Percentiles rank a stretch among this genome's conserved stretches.
Evolutionary conservation across 345 rosid species (phyloP).

Genomic region (Citrus sinensis): DVS_A1.0 CM039167.1:4782001-4782500

Average conservation of each 20-base stretch:
- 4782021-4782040: not conserved
- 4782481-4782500: not conserved
- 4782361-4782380: slow-evolving; percentile 42
- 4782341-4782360: slow-evolving; percentile 42
- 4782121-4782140: not conserved
- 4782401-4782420: not conserved
- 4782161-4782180: not conserved
- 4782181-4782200: not conserved
- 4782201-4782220: slow-evolving; percentile 5
- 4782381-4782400: slow-evolving; percentile 31
- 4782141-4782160: not conserved
- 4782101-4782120: not conserved
- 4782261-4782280: not conserved
- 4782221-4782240: slow-evolving; percentile 13
- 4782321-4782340: slow-evolving; percentile 15
- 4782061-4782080: not conserved
- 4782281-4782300: slow-evolving; percentile 7
- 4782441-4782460: not conserved
- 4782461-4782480: slow-evolving; percentile 4
- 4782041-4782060: not conserved
- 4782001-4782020: not conserved
- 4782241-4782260: slow-evolving; percentile 20
- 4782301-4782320: slow-evolving; percentile 13
- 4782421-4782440: not conserved
- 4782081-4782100: not conserved